Conservation (phyloP, 805 yeast genomes). For the Saccharomycopsis babjevae region DNA sequence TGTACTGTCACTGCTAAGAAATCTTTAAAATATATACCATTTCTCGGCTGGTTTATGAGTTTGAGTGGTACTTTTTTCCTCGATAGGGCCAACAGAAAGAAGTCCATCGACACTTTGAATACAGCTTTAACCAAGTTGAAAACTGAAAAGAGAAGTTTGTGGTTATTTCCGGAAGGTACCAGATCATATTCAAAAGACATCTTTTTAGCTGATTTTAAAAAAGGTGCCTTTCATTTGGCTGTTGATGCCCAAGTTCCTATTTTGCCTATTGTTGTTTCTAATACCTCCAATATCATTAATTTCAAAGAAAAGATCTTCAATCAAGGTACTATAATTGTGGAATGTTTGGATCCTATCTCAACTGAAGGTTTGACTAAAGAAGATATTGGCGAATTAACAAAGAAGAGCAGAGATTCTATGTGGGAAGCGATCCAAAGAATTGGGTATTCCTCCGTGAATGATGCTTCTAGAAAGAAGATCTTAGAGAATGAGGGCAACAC, state of each 20-base stretch:
- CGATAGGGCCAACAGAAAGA: slow-evolving; percentile 67
- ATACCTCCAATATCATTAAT: slow-evolving; percentile 67
- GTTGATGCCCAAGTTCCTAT: slow-evolving; percentile 85
- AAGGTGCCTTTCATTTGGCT: slow-evolving; percentile 97
- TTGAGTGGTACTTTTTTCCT: slow-evolving; percentile 85
- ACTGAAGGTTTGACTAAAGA: slow-evolving; percentile 63
- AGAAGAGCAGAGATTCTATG: slow-evolving; percentile 53
- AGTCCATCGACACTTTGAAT: slow-evolving; percentile 67
- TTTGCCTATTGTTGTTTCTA: slow-evolving; percentile 79
- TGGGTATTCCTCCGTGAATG: slow-evolving; percentile 28
- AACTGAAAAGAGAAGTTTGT: slow-evolving; percentile 58
- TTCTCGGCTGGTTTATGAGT: slow-evolving; percentile 95
- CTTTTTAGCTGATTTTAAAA: slow-evolving; percentile 77
- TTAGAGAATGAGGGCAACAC: neutral
- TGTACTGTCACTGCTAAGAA: slow-evolving; percentile 90
- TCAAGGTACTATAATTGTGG: slow-evolving; percentile 64
- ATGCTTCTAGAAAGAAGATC: neutral
- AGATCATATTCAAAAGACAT: slow-evolving; percentile 68
- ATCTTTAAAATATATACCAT: slow-evolving; percentile 73
- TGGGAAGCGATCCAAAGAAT: slow-evolving; percentile 26
- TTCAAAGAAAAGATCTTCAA: slow-evolving; percentile 55
- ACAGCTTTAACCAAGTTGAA: slow-evolving; percentile 56
- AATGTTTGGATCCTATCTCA: slow-evolving; percentile 71
- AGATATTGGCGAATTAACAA: slow-evolving; percentile 54
- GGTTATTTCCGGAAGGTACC: slow-evolving; percentile 96